Base-by-base conservation (phyloP, 305 asterid species). In the Fraxinus sp. region DNA sequence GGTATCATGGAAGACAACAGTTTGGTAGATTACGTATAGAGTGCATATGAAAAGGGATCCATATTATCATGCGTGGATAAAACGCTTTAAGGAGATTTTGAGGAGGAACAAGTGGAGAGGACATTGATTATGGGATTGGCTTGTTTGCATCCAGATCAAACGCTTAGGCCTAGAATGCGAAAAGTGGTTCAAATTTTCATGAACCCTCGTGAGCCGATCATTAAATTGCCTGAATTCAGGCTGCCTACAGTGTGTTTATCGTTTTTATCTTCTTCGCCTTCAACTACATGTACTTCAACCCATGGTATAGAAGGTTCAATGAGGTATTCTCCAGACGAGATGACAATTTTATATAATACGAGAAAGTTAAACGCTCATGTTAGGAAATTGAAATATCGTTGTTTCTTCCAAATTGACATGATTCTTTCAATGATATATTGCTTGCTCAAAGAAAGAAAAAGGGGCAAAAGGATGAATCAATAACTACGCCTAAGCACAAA, bases 1-100 rank as follows among this genome's bases (percentile, higher is more conserved):
- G 91, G 91, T 0, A 57, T 89, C 72, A 88, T 89, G 93, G 94
- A 89, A 55, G 94, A 90, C n/a, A 83, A 79, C 22, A 88, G 91
- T 4, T 32, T 92, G 32, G 90, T 88, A 46, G 95, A 89, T 10
- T 1, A 35, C 6, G 91, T 89, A 0, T 90, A 91, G 96, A 62
- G 49, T 32, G 72, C 64, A 22, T 84, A 84, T 41, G 91, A 90
- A 20, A 89, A 85, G 81, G 89, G 82, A 0, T 59, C 76, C 41
- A 30, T 92, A 74, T 10, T 87, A 7, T 68, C 88, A 1, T 90
- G 88, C 9, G 88, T 89, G 74, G 95, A 89, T 81, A 85, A 28
- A 1, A 81, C 1, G 30, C 5, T 85, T 8, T 81, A 81, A 30
- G 91, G 89, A 0, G 30, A 55, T 44, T 88, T 80, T 13, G 88